Evolutionary conservation across 495 filamentous ascomycete genomes (phyloP), one percentile per base, ranked within the genome.

Genomic region (Tricharina praecox): DNA sequence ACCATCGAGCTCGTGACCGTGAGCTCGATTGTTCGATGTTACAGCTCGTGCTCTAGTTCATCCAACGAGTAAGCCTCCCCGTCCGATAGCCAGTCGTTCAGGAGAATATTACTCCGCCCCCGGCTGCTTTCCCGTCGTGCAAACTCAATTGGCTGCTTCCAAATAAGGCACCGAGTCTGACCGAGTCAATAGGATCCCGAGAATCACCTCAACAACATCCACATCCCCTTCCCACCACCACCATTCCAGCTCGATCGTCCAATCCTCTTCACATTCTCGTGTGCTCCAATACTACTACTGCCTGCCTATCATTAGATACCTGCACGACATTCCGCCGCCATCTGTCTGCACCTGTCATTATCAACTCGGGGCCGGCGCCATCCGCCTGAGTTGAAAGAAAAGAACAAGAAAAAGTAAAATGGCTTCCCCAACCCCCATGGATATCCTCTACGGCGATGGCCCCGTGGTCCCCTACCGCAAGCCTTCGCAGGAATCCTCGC

Each of bases 401-500:
- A n/a, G n/a, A n/a, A n/a, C n/a, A n/a, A n/a, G n/a, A n/a, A n/a
- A n/a, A n/a, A n/a, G n/a, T n/a, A 33, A 34, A 16, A 46, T 46
- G 43, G 30, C 25, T 5, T 46, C 43, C 23, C 20, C 21, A 35
- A 21, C n/a, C n/a, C n/a, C 28, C 28, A 21, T 34, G 28, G 15
- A 46, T 33, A 15, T 16, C 4, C n/a, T 33, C n/a, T 18, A 19
- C 25, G 13, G 30, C 18, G 25, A 33, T n/a, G n/a, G n/a, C 11
- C 43, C 43, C 26, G 11, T 43, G 19, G 21, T 23, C 13, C 43
- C 15, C 9, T 35, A 46, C 43, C 25, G 43, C 3, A 46, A 46
- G 21, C 55, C 56, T 43, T 59, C 56, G 23, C 50, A 54, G 39
- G 55, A 53, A 36, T 59, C 56, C 26, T 59, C 56, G 21, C 56